Percentiles rank a stretch among this genome's conserved stretches.
These are phyloP conservation scores for Zizania palustris DNA, from an alignment of 202 grass and related monocot species.

Conservation along the genomic window DNA sequence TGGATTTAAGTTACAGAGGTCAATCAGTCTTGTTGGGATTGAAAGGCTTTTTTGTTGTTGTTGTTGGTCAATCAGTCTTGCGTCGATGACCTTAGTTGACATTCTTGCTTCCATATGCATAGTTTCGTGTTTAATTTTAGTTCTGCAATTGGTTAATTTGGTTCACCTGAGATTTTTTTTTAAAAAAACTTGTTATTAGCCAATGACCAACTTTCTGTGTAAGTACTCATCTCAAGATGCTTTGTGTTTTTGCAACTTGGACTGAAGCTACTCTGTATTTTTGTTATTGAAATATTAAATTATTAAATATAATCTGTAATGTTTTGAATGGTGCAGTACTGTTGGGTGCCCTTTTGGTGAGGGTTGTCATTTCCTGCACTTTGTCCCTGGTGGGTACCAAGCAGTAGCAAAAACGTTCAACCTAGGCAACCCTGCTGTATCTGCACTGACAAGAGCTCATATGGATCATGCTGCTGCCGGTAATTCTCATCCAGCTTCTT, in stretches of 20 bases:
- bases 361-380: conserved; percentile 86
- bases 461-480: conserved; percentile 39
- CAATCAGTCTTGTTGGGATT: background rate
- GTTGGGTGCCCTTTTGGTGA: conserved; percentile 86
- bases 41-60: too few species aligned
- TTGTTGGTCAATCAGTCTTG: background rate
- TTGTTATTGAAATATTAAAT: conserved; percentile 1
- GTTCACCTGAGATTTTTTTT: background rate
- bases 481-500: conserved; percentile 42
- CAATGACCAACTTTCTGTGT: background rate
- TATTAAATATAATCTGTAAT: conserved; percentile 19
- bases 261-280: background rate
- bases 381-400: conserved; percentile 72
- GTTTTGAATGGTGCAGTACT: conserved; percentile 64
- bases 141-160: background rate
- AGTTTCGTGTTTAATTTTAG: background rate
- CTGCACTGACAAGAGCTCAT: conserved; percentile 50
- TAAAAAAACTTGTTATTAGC: background rate
- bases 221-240: background rate
- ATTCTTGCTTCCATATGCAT: background rate
- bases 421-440: conserved; percentile 49
- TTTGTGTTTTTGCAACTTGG: background rate
- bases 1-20: background rate
- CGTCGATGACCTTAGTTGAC: too few species aligned
- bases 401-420: conserved; percentile 67